Evolutionary conservation across 139 green algal genomes (phyloP), one percentile per base, ranked within the genome.

Genomic region (Deuterostichococcus epilithicus): DNA sequence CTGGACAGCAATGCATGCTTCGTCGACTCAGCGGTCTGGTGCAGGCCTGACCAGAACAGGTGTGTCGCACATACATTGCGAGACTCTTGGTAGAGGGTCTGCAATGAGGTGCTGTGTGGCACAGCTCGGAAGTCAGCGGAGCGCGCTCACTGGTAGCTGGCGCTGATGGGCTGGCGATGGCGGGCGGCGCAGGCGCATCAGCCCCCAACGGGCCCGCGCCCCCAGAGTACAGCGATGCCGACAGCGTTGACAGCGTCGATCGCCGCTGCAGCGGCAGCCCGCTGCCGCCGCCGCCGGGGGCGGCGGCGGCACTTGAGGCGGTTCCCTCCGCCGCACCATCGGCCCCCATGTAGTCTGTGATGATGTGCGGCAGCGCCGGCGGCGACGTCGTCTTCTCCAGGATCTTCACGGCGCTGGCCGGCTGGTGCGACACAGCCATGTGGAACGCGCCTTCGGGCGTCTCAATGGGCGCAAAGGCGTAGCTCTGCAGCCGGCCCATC

Each of bases 381-480:
- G 75, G 77, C 38, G 38, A 73, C 2, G 59, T 82, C 22, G 71
- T 80, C 73, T 90, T 81, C 77, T 89, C 81, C 70, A 90, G 72
- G 3, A 89, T 63, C 1, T 77, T 81, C 0, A 90, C 83, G 1
- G 79, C 81, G 52, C 75, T 73, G 8, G 85, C 78, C 4, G 88
- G 84, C 37, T 83, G 75, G 73, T 90, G 90, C 35, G 88, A 79
- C 32, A 94, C 89, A 0, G 30, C 65, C 72, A 76, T 76, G 52
- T 39, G 70, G 68, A 94, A 85, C 5, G 68, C 30, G 25, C 88
- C 89, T 33, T 81, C 78, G 1, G 86, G 76, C 0, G 88, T 93
- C 8, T 94, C 86, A 23, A 93, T 80, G 1, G 86, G 82, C 1
- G 83, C 79, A 70, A 94, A 94, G 0, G 39, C 39, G 45, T 92